Evolutionary conservation across 495 filamentous ascomycete genomes (phyloP).

Genomic region (Bryoglossum gracile): DNA sequence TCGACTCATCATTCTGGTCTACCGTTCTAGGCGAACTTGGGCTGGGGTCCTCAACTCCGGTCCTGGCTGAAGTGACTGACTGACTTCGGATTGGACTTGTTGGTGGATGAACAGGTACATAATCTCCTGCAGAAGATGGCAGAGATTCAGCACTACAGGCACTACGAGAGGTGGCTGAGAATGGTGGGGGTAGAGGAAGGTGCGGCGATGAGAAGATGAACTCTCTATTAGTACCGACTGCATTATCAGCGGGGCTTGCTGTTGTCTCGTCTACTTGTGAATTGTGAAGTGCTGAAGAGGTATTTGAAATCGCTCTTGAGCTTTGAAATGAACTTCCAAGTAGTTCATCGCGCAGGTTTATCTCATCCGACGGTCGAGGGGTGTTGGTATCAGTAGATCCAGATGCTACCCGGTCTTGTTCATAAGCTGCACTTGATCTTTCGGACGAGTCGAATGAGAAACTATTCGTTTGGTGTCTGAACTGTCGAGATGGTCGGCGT

Average conservation of each 20-base stretch:
- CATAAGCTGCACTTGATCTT: constrained; percentile 24
- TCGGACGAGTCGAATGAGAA: constrained; percentile 26
- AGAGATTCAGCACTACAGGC: constrained; percentile 44
- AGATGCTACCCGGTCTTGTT: constrained; percentile 19
- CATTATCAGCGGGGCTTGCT: background rate
- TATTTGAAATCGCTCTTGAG: constrained; percentile 17
- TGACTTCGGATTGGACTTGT: constrained; percentile 8
- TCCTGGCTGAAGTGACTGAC: constrained; percentile 7
- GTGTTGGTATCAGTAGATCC: constrained; percentile 7
- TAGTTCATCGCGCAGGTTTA: constrained; percentile 21
- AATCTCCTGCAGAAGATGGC: constrained; percentile 32
- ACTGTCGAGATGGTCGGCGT: background rate
- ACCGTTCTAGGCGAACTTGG: constrained; percentile 2
- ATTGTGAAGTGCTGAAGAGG: constrained; percentile 12
- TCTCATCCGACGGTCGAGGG: background rate
- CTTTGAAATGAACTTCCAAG: constrained; percentile 19
- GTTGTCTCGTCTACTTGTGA: background rate
- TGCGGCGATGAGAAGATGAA: constrained; percentile 20
- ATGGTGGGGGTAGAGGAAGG: constrained; percentile 34
- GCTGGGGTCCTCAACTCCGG: background rate
- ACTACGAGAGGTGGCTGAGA: constrained; percentile 37
- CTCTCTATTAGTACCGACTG: constrained; percentile 6
- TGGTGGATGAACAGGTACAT: constrained; percentile 1
- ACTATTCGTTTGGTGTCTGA: constrained; percentile 24
- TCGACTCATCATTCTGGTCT: background rate